These are phyloP conservation scores for Toxicodendron radicans DNA, from an alignment of 345 rosid genomes.

Conservation along the genomic window DNA sequence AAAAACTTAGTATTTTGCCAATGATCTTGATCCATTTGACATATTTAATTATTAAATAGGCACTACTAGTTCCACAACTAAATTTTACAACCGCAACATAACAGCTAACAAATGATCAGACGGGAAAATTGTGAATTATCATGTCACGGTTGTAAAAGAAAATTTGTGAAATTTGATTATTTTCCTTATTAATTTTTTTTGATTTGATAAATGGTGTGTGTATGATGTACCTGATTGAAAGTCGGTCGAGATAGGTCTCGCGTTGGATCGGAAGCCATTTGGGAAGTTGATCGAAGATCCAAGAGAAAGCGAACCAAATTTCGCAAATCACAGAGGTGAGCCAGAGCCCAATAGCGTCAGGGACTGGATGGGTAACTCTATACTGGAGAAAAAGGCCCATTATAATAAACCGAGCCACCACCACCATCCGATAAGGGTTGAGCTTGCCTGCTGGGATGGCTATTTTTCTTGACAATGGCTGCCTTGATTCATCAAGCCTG, in stretches of 20 bases:
- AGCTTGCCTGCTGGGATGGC: slow-evolving; percentile 88
- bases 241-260: slow-evolving; percentile 90
- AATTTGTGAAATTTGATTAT: too few relatives aligned
- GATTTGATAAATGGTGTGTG: too few relatives aligned
- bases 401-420: slow-evolving; percentile 78
- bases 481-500: slow-evolving; percentile 89
- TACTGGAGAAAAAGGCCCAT: slow-evolving; percentile 83
- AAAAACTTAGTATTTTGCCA: too few relatives aligned
- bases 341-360: slow-evolving; percentile 90
- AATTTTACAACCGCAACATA: too few relatives aligned
- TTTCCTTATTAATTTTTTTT: too few relatives aligned
- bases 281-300: slow-evolving; percentile 98
- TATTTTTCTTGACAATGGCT: slow-evolving; percentile 90
- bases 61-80: too few relatives aligned
- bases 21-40: too few relatives aligned
- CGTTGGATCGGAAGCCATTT: slow-evolving; percentile 94
- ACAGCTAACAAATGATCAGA: too few relatives aligned
- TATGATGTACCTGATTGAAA: slow-evolving; percentile 58
- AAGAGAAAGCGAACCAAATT: slow-evolving; percentile 90
- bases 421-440: slow-evolving; percentile 94
- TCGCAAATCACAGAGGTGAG: slow-evolving; percentile 85
- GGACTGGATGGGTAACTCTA: slow-evolving; percentile 78
- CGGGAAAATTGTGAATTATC: too few relatives aligned
- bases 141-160: too few relatives aligned
- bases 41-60: too few relatives aligned